Conservation (phyloP, 768 basidiomycete species). For the Boletus bicolor region DNA sequence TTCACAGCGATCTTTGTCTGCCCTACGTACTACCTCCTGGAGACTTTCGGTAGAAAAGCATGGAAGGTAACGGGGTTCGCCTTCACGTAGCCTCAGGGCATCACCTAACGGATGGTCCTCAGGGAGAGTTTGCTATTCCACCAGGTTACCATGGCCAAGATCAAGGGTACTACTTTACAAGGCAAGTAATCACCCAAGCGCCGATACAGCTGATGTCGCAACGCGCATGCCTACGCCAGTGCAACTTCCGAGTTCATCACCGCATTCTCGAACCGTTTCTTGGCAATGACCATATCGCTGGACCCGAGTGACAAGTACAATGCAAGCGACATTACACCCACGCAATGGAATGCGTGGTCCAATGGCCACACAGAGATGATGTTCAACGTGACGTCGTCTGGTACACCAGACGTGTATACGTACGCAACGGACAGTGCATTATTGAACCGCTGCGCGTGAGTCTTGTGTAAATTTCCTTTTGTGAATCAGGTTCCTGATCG, state of each 20-base stretch:
- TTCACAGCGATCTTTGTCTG: slow-evolving; percentile 6
- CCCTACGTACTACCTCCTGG: slow-evolving; percentile 3
- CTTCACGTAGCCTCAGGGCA: no score
- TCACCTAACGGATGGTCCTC: not conserved
- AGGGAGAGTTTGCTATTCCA: slow-evolving; percentile 7
- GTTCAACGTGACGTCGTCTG: slow-evolving; percentile 6
- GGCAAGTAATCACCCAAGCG: not conserved
- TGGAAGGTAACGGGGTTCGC: not conserved
- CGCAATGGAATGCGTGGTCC: not conserved
- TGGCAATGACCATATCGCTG: slow-evolving; percentile 2
- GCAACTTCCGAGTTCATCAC: slow-evolving; percentile 2
- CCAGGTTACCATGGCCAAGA: slow-evolving; percentile 6
- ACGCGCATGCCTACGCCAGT: not conserved
- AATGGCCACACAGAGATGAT: not conserved
- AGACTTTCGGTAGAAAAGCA: not conserved
- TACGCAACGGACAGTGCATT: not conserved
- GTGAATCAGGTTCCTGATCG: not conserved
- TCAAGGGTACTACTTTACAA: not conserved
- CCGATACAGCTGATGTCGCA: not conserved
- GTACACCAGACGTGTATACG: slow-evolving; percentile 1
- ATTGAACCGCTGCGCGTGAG: not conserved
- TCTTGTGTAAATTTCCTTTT: not conserved
- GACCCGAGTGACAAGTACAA: not conserved
- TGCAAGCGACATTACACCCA: not conserved
- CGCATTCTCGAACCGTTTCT: slow-evolving; percentile 4